Conservation (phyloP, 495 filamentous ascomycete genomes). For the Neurospora tetraspora region DNA sequence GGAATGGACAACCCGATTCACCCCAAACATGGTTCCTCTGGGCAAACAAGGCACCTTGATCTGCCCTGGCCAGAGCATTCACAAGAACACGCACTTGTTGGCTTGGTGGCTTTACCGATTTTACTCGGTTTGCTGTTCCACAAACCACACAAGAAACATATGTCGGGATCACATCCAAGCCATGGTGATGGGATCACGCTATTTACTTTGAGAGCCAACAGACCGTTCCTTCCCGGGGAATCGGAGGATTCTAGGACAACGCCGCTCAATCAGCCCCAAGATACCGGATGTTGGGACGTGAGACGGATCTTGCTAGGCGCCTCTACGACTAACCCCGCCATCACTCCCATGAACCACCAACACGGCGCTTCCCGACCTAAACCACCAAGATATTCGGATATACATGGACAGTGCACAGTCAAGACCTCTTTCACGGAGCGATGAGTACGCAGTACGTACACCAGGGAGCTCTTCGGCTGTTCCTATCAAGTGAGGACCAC, state of each 20-base stretch:
- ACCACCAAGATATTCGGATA: background rate
- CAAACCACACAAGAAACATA: background rate
- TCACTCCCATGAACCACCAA: background rate
- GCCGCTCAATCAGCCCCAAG: background rate
- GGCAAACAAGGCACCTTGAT: background rate
- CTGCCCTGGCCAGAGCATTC: background rate
- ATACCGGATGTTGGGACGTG: background rate
- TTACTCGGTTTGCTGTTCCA: background rate
- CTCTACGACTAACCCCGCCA: background rate
- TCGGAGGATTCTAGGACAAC: background rate
- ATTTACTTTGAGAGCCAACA: background rate
- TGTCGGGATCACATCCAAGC: background rate
- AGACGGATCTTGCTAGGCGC: background rate
- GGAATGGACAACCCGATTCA: background rate
- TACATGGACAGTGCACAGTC: background rate
- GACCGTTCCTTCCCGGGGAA: background rate
- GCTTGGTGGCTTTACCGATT: background rate
- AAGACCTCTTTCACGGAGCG: background rate
- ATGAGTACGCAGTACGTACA: background rate
- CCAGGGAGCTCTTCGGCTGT: background rate
- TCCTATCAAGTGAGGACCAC: background rate
- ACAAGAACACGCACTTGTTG: background rate
- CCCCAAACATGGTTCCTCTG: background rate
- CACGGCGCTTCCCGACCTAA: background rate
- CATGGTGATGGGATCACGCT: background rate